Evolutionary conservation across 2,329 filamentous ascomycete species (phyloP).

Genomic region (Alternaria sp.): DNA sequence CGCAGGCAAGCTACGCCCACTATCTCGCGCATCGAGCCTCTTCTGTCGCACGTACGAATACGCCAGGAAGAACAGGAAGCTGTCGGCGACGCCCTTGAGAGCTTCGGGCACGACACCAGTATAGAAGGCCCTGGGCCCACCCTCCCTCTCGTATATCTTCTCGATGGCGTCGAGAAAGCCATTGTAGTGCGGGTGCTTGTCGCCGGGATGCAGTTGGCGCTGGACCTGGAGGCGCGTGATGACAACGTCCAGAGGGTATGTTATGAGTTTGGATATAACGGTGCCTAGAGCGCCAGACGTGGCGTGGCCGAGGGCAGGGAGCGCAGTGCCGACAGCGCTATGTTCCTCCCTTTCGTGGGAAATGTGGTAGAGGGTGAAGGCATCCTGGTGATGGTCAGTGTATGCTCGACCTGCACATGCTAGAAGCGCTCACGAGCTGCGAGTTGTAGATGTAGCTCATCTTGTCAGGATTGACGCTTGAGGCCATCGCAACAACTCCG

Average conservation of each 20-base stretch:
- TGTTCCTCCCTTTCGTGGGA: conserved; percentile 47
- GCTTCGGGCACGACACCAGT: conserved; percentile 56
- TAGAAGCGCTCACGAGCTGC: conserved; percentile 50
- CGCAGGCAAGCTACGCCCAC: conserved; percentile 61
- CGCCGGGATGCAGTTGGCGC: conserved; percentile 61
- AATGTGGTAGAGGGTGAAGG: conserved; percentile 55
- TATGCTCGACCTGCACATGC: neutral
- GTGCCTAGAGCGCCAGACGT: conserved; percentile 81
- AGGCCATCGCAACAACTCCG: conserved; percentile 12
- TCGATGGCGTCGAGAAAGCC: conserved; percentile 73
- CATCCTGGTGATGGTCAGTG: conserved; percentile 42
- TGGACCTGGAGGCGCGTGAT: conserved; percentile 86
- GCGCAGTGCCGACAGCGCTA: conserved; percentile 54
- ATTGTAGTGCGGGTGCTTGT: conserved; percentile 64
- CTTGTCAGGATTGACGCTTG: conserved; percentile 21
- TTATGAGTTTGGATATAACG: conserved; percentile 77
- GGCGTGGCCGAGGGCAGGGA: conserved; percentile 83
- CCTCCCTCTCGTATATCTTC: conserved; percentile 76
- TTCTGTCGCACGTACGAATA: conserved; percentile 69
- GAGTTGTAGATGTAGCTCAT: conserved; percentile 54
- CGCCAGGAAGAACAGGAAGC: conserved; percentile 86
- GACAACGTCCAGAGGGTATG: conserved; percentile 84
- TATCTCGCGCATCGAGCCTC: conserved; percentile 40
- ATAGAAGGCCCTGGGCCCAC: conserved; percentile 75
- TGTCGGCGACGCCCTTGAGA: conserved; percentile 67